Percentiles rank a stretch among this genome's conserved stretches.
These are phyloP conservation scores for Annulohypoxylon stygium DNA, from an alignment of 495 filamentous ascomycete genomes.

Conservation along the genomic window DNA sequence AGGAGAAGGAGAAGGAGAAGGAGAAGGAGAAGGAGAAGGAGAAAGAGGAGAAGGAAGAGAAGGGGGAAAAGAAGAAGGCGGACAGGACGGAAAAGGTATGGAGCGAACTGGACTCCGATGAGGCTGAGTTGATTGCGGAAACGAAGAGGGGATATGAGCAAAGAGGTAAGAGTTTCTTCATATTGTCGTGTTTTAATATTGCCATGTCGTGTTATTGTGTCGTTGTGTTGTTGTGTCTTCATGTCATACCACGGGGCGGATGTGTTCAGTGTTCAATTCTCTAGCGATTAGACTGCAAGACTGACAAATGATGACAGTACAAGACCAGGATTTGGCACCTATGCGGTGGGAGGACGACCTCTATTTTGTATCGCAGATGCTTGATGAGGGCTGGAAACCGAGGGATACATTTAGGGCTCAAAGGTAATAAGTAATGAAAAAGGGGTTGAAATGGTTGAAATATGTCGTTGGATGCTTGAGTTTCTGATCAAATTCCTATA, in stretches of 20 bases:
- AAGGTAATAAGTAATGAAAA: not conserved
- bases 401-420: constrained; percentile 26
- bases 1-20: too few species aligned
- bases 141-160: constrained; percentile 39
- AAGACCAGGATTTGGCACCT: not conserved
- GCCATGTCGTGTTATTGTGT: too few species aligned
- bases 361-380: constrained; percentile 53
- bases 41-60: too few species aligned
- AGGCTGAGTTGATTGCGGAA: constrained; percentile 35
- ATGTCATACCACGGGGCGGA: not conserved
- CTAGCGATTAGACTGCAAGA: not conserved
- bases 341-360: constrained; percentile 49
- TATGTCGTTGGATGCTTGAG: not conserved
- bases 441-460: not conserved
- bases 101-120: constrained; percentile 21
- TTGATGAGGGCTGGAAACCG: constrained; percentile 46
- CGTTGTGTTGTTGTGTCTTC: too few species aligned
- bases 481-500: not conserved
- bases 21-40: too few species aligned
- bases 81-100: constrained; percentile 26
- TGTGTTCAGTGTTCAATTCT: not conserved
- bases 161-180: constrained; percentile 28
- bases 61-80: too few species aligned
- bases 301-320: constrained; percentile 19
- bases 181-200: too few species aligned